These are phyloP conservation scores for Nemania abortiva DNA, from an alignment of 2,329 filamentous ascomycete species.

Conservation along the genomic window DNA sequence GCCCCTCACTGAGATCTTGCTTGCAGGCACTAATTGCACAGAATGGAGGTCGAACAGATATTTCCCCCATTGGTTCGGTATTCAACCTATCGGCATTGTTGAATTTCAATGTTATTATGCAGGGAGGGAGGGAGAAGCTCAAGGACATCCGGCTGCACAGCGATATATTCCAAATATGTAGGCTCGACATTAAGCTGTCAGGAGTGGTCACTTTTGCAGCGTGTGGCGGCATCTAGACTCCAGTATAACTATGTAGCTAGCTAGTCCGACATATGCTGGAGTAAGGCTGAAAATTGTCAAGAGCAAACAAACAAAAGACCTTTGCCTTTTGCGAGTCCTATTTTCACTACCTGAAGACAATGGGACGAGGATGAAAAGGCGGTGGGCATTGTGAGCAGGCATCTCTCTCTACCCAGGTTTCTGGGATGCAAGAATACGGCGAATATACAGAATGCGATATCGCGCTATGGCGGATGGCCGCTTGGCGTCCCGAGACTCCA, in stretches of 20 bases:
- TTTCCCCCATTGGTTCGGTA: not conserved
- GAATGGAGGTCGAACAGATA: no score
- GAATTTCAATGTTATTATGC: constrained; percentile 3
- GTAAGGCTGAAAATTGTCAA: not conserved
- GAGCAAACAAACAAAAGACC: not conserved
- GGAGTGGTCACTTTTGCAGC: not conserved
- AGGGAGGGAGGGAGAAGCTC: not conserved
- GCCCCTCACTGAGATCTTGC: no score
- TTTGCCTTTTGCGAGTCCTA: not conserved
- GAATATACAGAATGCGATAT: constrained; percentile 3
- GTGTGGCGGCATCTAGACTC: not conserved
- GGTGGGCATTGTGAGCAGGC: not conserved
- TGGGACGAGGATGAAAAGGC: not conserved
- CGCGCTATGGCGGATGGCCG: constrained; percentile 2
- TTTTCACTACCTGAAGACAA: not conserved
- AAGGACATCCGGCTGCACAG: not conserved
- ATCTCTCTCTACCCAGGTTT: not conserved
- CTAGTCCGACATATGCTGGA: not conserved
- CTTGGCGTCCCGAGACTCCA: constrained; percentile 26
- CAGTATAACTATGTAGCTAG: not conserved
- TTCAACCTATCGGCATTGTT: constrained; percentile 13
- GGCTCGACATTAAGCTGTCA: not conserved
- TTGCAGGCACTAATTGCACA: no score
- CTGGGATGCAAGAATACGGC: not conserved
- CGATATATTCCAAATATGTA: constrained; percentile 14